These are phyloP conservation scores for Eimeria maxima DNA, from an alignment of 169 alveolate species.

Conservation along the genomic window DNA sequence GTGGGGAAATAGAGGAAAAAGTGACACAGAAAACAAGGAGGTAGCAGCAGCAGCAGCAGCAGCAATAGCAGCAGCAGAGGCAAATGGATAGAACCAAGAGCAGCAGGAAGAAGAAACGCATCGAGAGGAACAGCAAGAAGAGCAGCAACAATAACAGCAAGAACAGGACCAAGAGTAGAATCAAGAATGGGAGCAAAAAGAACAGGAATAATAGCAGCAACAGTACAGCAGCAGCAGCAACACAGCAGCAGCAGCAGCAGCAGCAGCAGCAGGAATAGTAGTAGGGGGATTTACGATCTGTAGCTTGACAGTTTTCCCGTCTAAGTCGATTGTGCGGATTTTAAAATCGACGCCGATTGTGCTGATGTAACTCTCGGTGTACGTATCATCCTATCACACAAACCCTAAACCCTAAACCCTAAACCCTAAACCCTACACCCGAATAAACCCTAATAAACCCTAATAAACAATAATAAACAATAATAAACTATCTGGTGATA, in stretches of 20 bases:
- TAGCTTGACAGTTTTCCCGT: constrained; percentile 86
- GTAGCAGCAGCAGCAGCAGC: constrained; percentile 28
- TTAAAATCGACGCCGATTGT: constrained; percentile 96
- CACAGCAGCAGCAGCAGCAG: constrained; percentile 26
- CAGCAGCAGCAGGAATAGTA: constrained; percentile 48
- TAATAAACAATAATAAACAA: too few species aligned
- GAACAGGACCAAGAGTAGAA: constrained; percentile 79
- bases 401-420: constrained; percentile 44
- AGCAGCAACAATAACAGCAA: background rate
- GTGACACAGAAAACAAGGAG: background rate
- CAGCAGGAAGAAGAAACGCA: background rate
- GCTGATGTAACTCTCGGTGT: constrained; percentile 94
- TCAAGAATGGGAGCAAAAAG: constrained; percentile 93
- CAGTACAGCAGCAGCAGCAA: constrained; percentile 36
- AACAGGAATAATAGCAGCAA: too few species aligned
- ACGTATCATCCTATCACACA: constrained; percentile 91
- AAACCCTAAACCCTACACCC: constrained; percentile 32
- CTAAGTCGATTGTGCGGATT: constrained; percentile 95
- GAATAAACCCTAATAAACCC: background rate
- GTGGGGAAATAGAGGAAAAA: too few species aligned
- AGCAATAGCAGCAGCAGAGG: background rate
- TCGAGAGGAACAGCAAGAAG: too few species aligned
- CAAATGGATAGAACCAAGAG: too few species aligned
- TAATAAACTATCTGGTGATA: too few species aligned
- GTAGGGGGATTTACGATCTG: too few species aligned